Evolutionary conservation across 2,329 filamentous ascomycete species (phyloP).

Genomic region (Cordyceps farinosa): DNA sequence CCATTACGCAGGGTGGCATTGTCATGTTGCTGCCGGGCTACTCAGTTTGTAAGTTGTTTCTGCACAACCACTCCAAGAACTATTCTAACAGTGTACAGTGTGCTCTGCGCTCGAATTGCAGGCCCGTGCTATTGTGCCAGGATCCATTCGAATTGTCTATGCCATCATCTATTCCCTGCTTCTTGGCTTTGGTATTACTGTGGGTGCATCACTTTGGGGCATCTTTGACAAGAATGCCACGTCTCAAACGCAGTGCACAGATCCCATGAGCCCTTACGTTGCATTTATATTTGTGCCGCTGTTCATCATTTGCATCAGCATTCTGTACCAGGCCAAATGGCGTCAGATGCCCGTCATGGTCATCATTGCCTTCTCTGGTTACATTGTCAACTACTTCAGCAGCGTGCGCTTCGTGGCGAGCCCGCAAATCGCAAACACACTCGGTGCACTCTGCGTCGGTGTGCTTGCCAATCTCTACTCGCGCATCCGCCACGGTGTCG

Average conservation of each 20-base stretch:
- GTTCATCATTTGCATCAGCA: constrained; percentile 69
- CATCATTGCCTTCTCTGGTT: constrained; percentile 67
- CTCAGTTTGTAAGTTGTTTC: constrained; percentile 47
- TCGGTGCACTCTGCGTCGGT: constrained; percentile 73
- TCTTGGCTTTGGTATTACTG: constrained; percentile 68
- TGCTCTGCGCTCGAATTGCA: constrained; percentile 60
- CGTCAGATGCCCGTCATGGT: constrained; percentile 77
- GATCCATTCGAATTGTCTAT: constrained; percentile 71
- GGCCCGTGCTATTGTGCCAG: constrained; percentile 64
- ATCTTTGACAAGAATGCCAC: constrained; percentile 54
- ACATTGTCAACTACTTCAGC: constrained; percentile 72
- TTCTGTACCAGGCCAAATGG: constrained; percentile 80
- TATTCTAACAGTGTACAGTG: constrained; percentile 27
- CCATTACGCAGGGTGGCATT: constrained; percentile 61
- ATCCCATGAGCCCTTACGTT: constrained; percentile 41
- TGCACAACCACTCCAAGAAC: not conserved
- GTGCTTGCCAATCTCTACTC: constrained; percentile 75
- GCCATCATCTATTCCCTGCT: constrained; percentile 71
- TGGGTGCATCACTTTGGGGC: constrained; percentile 62
- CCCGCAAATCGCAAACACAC: constrained; percentile 70
- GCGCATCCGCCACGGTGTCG: constrained; percentile 50
- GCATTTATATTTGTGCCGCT: constrained; percentile 70
- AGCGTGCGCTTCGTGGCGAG: constrained; percentile 63
- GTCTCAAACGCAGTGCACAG: constrained; percentile 37
- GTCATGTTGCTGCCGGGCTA: constrained; percentile 65